Evolutionary conservation across 257 asterid genomes (phyloP), one percentile per base, ranked within the genome.

Genomic region (Euphrasia confusa): DNA sequence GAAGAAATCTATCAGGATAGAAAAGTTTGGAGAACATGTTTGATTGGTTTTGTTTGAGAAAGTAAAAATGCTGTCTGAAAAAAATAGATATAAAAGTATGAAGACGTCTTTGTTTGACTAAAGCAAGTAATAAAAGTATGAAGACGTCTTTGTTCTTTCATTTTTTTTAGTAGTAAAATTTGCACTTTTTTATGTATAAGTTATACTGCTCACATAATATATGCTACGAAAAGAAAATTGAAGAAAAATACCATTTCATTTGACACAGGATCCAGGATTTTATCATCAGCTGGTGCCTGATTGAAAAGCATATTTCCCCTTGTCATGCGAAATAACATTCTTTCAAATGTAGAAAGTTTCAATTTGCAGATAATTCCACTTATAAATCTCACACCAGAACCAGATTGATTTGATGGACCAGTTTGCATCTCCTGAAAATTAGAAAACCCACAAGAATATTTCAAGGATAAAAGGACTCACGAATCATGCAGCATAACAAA

Each of bases 251-350:
- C 99, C 97, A 80, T 81, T 79, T 92, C 97, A 76, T 80, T 79
- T 60, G 97, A 71, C 54, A 78, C 56, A 70, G 95, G 97, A 79
- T 93, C 97, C 78, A 85, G 58, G 68, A 93, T 83, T 74, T 79
- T 74, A 65, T 83, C 88, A 74, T 84, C 88, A 61, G 94, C 86
- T 32, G 85, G 76, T 69, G 87, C 90, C 74, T 87, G 96, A 69
- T 87, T 88, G 85, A 93, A 93, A 70, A 93, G 78, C 99, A 93
- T 83, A 70, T 93, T 93, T 68, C 99, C 99, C 73, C 99, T 89
- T 18, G 97, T 93, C 55, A 95, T 84, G 71, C 99, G 99, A 82
- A 93, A 93, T 64, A 93, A 47, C 94, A 89, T 93, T 83, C 99
- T 84, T 79, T 89, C 97, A 73, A 93, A 89, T 54, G 78, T 85